Conservation (phyloP, 2,329 filamentous ascomycete species). For the Pseudogymnoascus sp. region DNA sequence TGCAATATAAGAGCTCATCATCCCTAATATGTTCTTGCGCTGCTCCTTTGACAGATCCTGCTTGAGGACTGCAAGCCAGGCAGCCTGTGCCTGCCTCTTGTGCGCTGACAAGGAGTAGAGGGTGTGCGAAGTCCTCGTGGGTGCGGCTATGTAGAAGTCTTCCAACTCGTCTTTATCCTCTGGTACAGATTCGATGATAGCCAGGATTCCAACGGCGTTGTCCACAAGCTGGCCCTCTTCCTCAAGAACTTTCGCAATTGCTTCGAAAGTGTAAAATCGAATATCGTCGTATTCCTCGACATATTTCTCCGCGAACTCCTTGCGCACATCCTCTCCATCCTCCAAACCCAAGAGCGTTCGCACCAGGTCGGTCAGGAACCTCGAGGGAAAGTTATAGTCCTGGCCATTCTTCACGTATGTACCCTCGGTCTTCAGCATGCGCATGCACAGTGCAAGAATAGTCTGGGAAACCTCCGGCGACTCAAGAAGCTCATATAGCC, state of each 20-base stretch:
- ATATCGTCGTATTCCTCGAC: constrained; percentile 78
- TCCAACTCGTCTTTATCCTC: constrained; percentile 59
- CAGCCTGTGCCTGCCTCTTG: constrained; percentile 75
- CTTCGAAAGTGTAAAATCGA: constrained; percentile 72
- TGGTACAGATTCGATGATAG: constrained; percentile 65
- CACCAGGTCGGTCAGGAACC: constrained; percentile 61
- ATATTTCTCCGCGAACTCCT: constrained; percentile 72
- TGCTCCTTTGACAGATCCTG: constrained; percentile 63
- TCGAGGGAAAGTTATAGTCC: constrained; percentile 63
- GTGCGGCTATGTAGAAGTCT: constrained; percentile 60
- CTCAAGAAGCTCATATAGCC: constrained; percentile 56
- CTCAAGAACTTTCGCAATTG: constrained; percentile 55
- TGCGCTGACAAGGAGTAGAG: constrained; percentile 62
- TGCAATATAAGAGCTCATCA: constrained; percentile 71
- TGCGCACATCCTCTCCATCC: constrained; percentile 53
- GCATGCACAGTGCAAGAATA: constrained; percentile 74
- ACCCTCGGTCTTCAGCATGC: constrained; percentile 73
- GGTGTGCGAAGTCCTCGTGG: constrained; percentile 61
- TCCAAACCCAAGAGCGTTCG: constrained; percentile 52
- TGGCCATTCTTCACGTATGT: constrained; percentile 54
- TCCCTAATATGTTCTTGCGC: constrained; percentile 69
- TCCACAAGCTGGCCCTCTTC: constrained; percentile 39
- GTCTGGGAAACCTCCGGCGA: constrained; percentile 61
- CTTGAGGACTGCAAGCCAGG: constrained; percentile 75
- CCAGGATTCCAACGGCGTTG: constrained; percentile 56